These are phyloP conservation scores for Melanopsichium pennsylvanicum DNA, from an alignment of 1,284 basidiomycete species.

Conservation along the genomic window DNA sequence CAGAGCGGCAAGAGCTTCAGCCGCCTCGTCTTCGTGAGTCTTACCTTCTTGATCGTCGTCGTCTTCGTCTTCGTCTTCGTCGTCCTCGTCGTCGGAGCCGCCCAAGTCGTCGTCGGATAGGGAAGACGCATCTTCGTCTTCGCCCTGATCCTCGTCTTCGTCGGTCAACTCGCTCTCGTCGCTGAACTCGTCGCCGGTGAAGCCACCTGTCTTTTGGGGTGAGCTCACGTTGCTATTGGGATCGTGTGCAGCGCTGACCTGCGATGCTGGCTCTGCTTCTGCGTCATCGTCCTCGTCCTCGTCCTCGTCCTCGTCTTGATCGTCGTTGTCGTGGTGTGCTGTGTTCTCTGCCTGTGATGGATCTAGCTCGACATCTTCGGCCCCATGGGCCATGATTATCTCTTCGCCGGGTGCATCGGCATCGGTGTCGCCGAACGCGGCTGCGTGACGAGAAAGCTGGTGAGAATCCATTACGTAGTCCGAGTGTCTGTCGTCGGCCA, in stretches of 20 bases:
- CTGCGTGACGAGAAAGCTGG: slow-evolving; percentile 21
- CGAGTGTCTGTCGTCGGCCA: slow-evolving; percentile 17
- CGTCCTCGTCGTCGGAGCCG: slow-evolving; percentile 41
- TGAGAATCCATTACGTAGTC: slow-evolving; percentile 37
- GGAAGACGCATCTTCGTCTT: slow-evolving; percentile 41
- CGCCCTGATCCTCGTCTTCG: slow-evolving; percentile 45
- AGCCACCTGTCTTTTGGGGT: slow-evolving; percentile 44
- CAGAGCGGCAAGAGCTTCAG: slow-evolving; percentile 51
- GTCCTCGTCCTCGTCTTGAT: slow-evolving; percentile 3
- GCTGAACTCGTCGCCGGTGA: slow-evolving; percentile 53
- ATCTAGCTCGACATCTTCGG: slow-evolving; percentile 13
- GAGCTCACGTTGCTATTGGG: slow-evolving; percentile 42
- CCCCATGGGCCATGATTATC: slow-evolving; percentile 20
- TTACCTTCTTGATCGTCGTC: slow-evolving; percentile 25
- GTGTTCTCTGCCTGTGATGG: slow-evolving; percentile 15
- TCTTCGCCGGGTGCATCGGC: slow-evolving; percentile 24
- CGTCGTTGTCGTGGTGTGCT: slow-evolving; percentile 1
- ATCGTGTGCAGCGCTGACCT: slow-evolving; percentile 28
- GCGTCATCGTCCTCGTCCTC: slow-evolving; percentile 6
- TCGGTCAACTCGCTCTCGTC: slow-evolving; percentile 58
- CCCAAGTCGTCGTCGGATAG: slow-evolving; percentile 44
- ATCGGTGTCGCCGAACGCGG: slow-evolving; percentile 11
- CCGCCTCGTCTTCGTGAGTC: slow-evolving; percentile 53
- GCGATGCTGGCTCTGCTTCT: slow-evolving; percentile 18
- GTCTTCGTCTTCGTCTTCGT: slow-evolving; percentile 37